A percentile compares a stretch with the other conserved stretches of the same genome.
phyloP scores from a whole-genome alignment of 306 rosid genomes.

The Trifolium dubium region DNA sequence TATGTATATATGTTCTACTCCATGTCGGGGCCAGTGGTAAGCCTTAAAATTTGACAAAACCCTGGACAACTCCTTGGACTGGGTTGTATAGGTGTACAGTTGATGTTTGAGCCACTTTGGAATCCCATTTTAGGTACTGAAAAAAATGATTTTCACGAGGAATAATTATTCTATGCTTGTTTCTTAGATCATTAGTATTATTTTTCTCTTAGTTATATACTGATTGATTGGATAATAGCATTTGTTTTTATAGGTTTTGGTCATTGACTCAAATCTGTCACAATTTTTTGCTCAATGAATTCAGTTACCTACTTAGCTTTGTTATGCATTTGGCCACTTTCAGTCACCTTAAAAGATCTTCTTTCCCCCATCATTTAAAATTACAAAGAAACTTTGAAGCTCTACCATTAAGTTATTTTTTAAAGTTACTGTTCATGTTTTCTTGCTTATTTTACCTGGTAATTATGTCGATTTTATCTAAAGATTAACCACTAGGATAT shows the following conservation, averaged over 20 bases:
- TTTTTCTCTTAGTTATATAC: slow-evolving; percentile 17
- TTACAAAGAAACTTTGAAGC: slow-evolving; percentile 11
- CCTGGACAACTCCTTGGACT: neutral
- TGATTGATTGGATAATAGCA: slow-evolving; percentile 1
- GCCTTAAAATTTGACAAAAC: neutral
- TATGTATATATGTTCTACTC: neutral
- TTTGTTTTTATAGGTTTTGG: slow-evolving; percentile 15
- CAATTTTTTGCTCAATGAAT: slow-evolving; percentile 16
- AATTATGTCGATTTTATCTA: slow-evolving; percentile 7
- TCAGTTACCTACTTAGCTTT: slow-evolving; percentile 12
- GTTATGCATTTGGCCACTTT: slow-evolving; percentile 17
- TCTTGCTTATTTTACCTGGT: slow-evolving; percentile 7
- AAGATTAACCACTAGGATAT: slow-evolving; percentile 19
- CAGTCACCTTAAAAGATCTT: slow-evolving; percentile 3
- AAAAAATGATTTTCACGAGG: neutral
- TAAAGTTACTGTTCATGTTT: neutral
- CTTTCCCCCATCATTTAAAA: neutral
- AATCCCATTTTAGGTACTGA: slow-evolving; percentile 10
- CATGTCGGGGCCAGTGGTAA: neutral
- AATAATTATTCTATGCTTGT: neutral
- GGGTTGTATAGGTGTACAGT: neutral
- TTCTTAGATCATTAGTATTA: slow-evolving; percentile 11
- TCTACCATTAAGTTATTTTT: neutral
- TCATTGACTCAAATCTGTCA: slow-evolving; percentile 5
- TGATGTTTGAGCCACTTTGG: neutral